A percentile compares a stretch with the other conserved stretches of the same genome.
These are phyloP conservation scores for Dothideomycetes sp. DNA, from an alignment of 2,329 filamentous ascomycete species.

Conservation along the genomic window DNA sequence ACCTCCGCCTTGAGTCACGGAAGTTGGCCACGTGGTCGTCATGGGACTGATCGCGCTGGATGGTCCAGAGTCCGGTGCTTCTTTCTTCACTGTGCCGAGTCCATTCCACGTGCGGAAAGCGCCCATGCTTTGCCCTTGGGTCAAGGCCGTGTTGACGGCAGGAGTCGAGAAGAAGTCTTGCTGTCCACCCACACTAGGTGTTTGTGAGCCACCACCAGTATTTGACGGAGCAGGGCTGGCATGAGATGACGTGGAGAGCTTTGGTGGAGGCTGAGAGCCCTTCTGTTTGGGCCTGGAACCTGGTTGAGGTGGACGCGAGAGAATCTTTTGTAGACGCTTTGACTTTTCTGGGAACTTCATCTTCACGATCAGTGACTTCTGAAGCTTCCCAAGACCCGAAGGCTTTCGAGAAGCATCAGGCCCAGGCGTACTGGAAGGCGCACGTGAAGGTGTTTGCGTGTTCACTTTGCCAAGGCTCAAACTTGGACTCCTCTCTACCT, in stretches of 20 bases:
- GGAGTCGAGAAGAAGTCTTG: slow-evolving; percentile 9
- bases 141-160: background rate
- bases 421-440: background rate
- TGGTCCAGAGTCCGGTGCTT: background rate
- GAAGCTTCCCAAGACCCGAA: background rate
- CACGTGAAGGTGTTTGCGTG: slow-evolving; percentile 5
- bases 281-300: slow-evolving; percentile 1
- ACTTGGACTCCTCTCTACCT: slow-evolving; percentile 11
- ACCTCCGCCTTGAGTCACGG: slow-evolving; percentile 3
- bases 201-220: background rate
- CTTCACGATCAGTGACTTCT: background rate
- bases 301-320: slow-evolving; percentile 8
- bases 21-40: slow-evolving; percentile 6
- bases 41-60: slow-evolving; percentile 6
- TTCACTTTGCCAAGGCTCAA: slow-evolving; percentile 1
- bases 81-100: slow-evolving; percentile 1
- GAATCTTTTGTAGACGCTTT: slow-evolving; percentile 6
- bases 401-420: slow-evolving; percentile 2
- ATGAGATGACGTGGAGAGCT: slow-evolving; percentile 1
- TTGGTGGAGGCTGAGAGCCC: background rate
- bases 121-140: background rate
- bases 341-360: background rate
- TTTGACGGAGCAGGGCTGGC: slow-evolving; percentile 6
- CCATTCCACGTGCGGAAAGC: slow-evolving; percentile 6
- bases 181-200: background rate